Base-by-base conservation (phyloP, 2,329 filamentous ascomycete genomes). In the Tolypocladium guangdongense region DNA sequence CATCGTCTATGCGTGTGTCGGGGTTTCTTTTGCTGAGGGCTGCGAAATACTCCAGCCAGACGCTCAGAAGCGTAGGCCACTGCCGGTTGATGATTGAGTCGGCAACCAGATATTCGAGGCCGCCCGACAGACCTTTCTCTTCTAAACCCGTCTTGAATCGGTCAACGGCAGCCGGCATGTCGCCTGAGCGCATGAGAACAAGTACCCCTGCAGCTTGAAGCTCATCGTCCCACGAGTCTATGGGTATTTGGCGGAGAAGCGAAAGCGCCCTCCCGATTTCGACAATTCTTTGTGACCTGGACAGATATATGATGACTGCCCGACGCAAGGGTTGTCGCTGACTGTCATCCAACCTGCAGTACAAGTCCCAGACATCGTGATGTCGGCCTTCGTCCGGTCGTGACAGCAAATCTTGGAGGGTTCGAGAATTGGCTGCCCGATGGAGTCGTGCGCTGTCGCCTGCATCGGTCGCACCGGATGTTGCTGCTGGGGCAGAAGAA, bases 251-350 rank as follows among this genome's bases (percentile, higher is more conserved):
- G 2, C 65, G 64, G 50, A 80, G 77, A 2, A 80, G 55, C 3
- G 73, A 67, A 4, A 70, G 62, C n/a, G 77, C 68, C 53, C 76
- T 72, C 60, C 68, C 68, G 1, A 70, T 71, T 49, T 80, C 75
- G 4, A 73, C 63, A 10, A 70, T 58, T n/a, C 71, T 69, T 6
- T 61, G 62, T 3, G 76, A 78, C 18, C 59, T 65, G 7, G 73
- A 66, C 11, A 81, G 68, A 48, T 74, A 74, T 2, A 65, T 52
- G 1, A 79, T 57, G 22, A 78, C 65, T 3, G 59, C 49, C 2
- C 59, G 63, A 2, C 64, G 64, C 14, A 71, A 57, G 4, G 59
- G 57, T 4, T 54, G 46, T 46, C 66, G 61, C 43, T 69, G 60
- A 2, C 61, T 54, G 4, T 63, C 60, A 20, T 70, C 62, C 18